Base-by-base conservation (phyloP, 106 monocot species). In the Gastrodia elata region DNA sequence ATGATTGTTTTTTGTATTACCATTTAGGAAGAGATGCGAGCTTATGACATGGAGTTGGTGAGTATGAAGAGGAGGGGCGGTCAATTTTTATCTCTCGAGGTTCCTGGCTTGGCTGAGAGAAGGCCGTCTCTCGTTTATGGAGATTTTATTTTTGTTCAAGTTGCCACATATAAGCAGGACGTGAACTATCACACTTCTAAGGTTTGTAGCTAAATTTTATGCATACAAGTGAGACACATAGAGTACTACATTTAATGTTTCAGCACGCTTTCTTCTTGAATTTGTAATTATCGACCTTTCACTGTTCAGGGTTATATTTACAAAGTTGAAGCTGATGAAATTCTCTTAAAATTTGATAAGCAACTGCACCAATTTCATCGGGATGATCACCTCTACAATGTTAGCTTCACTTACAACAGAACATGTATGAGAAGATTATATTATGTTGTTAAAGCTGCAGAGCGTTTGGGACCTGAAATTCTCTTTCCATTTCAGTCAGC, bases 321-420 rank as follows among this genome's bases (percentile, higher is more conserved):
- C 80, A 83, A 78, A 61, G 88, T 98, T 42, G 90, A 90, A 70
- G 90, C 98, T 6, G 98, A 98, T 70, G 93, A 91, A 81, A 89
- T 98, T 58, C 87, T 77, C 69, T 34, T 98, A 55, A 83, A 77
- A 56, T 98, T 98, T 79, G 74, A 88, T 72, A 57, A 68, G 6
- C 40, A 42, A 3, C 78, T 98, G 33, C 88, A 93, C 70, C 39
- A 36, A 6, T 41, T 18, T 5, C 98, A 93, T 67, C 79, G 43
- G 16, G 79, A 87, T 68, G 78, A 65, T 14, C 44, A 81, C 71
- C 69, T 83, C 26, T 98, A 98, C 64, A 82, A 88, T 73, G 84
- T 98, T 20, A 88, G 84, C 38, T 98, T 98, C 82, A 76, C 88
- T 71, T 98, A 91, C 78, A 93, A 93, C n/a, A 84, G 93, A 57